Base-by-base conservation (phyloP, 192 early-diverging fungal species). In the Coemansia sp. region DNA sequence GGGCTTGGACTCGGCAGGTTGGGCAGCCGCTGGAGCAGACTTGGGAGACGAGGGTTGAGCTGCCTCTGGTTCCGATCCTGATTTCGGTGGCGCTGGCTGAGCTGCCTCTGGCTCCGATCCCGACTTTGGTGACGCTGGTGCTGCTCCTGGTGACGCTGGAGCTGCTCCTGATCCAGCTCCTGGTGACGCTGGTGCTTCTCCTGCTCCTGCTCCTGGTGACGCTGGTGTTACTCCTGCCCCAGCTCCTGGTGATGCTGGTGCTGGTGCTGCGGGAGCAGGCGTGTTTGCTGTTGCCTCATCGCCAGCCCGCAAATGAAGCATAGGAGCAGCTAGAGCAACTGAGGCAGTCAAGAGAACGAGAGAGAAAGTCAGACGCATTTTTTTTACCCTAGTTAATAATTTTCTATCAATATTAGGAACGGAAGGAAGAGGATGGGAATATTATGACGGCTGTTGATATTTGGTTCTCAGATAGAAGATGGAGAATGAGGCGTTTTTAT, bases 321-420 rank as follows among this genome's bases (percentile, higher is more conserved):
- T 6, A 33, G 57, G 57, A 36, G 57, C 57, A n/a, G 69, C 69
- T 15, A 70, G 43, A 27, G 62, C 69, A 53, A 49, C 69, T 11
- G 69, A 62, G 11, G 55, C 39, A 3, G 69, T 47, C 18, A 70
- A 33, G 46, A 63, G 53, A 36, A 63, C 27, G 36, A 64, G 15
- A 6, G 69, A 70, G 22, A 70, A 52, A 3, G 69, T 40, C 31
- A 60, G 33, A 27, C 69, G 69, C 69, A 70, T 27, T 63, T 27
- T 24, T n/a, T 57, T 58, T 5, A 6, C 3, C 31, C n/a, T 5
- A 18, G 8, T 12, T 44, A 15, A 44, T 49, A 44, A 16, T 44
- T 27, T n/a, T n/a, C 33, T 34, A 33, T 34, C 36, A 34, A 15
- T 5, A 15, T 57, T 57, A 18, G 29, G 31, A 33, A 60, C 29